phyloP scores from a whole-genome alignment of 306 rosid genomes.

The Glycine latifolia region DNA sequence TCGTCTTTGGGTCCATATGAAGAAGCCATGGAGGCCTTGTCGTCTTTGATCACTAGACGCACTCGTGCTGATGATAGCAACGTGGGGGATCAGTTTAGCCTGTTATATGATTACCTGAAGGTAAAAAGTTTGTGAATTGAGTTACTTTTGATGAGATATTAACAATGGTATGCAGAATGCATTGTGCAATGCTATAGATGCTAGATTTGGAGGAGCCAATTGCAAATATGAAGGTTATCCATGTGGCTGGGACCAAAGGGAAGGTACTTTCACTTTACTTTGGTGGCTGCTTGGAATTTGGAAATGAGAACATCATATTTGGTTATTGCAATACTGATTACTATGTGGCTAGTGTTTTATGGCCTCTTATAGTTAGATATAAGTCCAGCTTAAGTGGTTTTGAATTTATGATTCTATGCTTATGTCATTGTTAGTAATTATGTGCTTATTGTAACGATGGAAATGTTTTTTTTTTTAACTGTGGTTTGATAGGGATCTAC shows the following conservation, averaged over 20 bases:
- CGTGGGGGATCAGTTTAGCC: constrained; percentile 76
- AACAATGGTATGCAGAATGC: constrained; percentile 5
- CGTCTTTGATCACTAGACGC: constrained; percentile 83
- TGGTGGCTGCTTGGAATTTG: constrained; percentile 47
- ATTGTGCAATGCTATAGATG: constrained; percentile 55
- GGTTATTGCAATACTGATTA: constrained; percentile 15
- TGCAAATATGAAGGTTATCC: constrained; percentile 87
- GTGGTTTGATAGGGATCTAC: constrained; percentile 83
- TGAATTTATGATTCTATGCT: constrained; percentile 33
- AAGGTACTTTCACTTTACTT: constrained; percentile 64
- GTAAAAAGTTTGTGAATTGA: constrained; percentile 49
- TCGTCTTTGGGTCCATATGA: constrained; percentile 64
- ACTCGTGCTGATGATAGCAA: constrained; percentile 84
- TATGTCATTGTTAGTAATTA: constrained; percentile 3
- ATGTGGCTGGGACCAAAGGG: constrained; percentile 99
- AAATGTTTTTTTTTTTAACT: constrained; percentile 42
- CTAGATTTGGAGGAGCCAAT: constrained; percentile 88
- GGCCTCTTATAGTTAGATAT: constrained; percentile 8
- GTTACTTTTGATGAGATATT: constrained; percentile 34
- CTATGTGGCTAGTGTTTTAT: too few relatives aligned
- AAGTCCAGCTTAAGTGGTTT: neutral
- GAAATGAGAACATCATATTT: constrained; percentile 39
- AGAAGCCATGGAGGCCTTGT: constrained; percentile 85
- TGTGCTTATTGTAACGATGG: constrained; percentile 39
- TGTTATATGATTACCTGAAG: constrained; percentile 74